Evolutionary conservation across 805 yeast species (phyloP).

Genomic region (Lipomyces mesembrius): DNA sequence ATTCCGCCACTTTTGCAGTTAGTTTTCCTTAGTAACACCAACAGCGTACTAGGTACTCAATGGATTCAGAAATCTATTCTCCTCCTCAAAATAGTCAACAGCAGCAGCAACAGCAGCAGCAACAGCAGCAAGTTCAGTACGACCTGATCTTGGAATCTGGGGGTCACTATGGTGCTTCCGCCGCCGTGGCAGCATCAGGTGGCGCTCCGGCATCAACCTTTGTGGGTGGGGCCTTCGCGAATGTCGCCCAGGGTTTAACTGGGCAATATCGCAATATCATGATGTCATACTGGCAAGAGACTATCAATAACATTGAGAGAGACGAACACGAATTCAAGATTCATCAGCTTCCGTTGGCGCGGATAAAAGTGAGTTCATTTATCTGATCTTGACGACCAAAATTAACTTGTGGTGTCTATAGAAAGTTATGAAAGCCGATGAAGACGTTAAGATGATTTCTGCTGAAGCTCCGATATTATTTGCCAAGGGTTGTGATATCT

Average conservation of each 20-base stretch:
- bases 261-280: conserved; percentile 84
- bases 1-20: no score
- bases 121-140: conserved; percentile 31
- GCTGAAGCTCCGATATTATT: conserved; percentile 98
- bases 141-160: conserved; percentile 36
- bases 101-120: not conserved
- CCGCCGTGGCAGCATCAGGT: conserved; percentile 38
- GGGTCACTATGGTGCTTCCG: conserved; percentile 39
- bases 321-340: conserved; percentile 90
- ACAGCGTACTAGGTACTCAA: not conserved
- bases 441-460: conserved; percentile 91
- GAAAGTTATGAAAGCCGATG: conserved; percentile 41
- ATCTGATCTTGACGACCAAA: not conserved
- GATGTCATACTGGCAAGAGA: conserved; percentile 98
- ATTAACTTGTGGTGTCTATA: conserved; percentile 6
- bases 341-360: conserved; percentile 92
- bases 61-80: not conserved
- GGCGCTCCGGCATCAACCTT: conserved; percentile 38
- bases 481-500: conserved; percentile 97
- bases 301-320: conserved; percentile 87
- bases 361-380: conserved; percentile 70
- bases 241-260: conserved; percentile 89
- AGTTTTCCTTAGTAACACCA: not conserved
- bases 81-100: conserved; percentile 13
- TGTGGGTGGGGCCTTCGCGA: conserved; percentile 69